These are phyloP conservation scores for Ananas comosus DNA, from an alignment of 176 grass and related monocot genomes.

Conservation along the genomic window DNA sequence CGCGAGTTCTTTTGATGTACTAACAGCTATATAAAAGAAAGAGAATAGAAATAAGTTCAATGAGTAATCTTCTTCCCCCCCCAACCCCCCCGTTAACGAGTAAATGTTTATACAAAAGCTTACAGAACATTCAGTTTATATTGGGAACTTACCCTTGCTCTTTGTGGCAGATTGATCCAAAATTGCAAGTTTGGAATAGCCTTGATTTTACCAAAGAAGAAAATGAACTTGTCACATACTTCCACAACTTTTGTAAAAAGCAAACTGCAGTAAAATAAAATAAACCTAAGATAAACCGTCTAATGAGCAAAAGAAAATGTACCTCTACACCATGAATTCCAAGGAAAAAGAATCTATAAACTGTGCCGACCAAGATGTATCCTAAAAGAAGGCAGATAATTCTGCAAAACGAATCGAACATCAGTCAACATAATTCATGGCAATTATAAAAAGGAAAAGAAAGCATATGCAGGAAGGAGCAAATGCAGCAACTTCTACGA, in stretches of 20 bases:
- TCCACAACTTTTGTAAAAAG: no score
- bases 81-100: no score
- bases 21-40: no score
- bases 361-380: slow-evolving; percentile 59
- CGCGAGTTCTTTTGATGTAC: no score
- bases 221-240: no score
- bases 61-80: no score
- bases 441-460: slow-evolving; percentile 2
- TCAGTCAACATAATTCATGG: slow-evolving; percentile 19
- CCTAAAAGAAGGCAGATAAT: slow-evolving; percentile 64
- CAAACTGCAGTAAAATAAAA: not conserved
- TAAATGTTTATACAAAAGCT: not conserved
- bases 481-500: not conserved
- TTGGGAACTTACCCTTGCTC: slow-evolving; percentile 36
- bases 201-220: slow-evolving; percentile 24
- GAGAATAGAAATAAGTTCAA: no score
- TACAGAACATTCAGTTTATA: slow-evolving; percentile 16
- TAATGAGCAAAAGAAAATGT: slow-evolving; percentile 14
- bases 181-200: slow-evolving; percentile 83
- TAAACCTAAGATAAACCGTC: not conserved
- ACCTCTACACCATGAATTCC: slow-evolving; percentile 84
- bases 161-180: slow-evolving; percentile 66
- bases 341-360: slow-evolving; percentile 85
- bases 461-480: not conserved
- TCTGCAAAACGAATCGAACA: slow-evolving; percentile 30